Conservation (phyloP, 345 rosid species). For the Tarenaya hassleriana region DNA sequence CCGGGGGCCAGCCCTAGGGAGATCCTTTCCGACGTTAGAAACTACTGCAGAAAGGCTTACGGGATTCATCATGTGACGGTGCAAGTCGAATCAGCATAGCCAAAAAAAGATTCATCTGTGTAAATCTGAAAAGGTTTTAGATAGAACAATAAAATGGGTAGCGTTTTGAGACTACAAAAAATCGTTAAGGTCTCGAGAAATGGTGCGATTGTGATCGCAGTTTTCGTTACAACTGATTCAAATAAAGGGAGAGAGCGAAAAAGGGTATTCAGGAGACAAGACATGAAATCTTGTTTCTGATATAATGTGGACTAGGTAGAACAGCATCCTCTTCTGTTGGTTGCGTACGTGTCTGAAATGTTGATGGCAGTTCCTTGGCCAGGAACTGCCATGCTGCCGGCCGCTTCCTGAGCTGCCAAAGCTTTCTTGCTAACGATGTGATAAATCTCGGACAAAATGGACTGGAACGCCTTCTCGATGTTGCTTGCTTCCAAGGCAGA, state of each 20-base stretch:
- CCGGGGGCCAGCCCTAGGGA: constrained; percentile 42
- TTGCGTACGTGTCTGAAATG: constrained; percentile 45
- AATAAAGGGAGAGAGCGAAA: too few relatives aligned
- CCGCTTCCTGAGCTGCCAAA: constrained; percentile 59
- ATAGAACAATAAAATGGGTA: background rate
- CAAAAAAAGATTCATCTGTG: background rate
- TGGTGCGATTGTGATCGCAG: too few relatives aligned
- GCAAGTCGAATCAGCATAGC: constrained; percentile 53
- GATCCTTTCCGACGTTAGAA: constrained; percentile 40
- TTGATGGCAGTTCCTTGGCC: constrained; percentile 66
- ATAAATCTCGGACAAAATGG: constrained; percentile 55
- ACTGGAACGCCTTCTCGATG: constrained; percentile 65
- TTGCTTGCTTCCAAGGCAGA: constrained; percentile 69
- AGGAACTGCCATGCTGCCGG: constrained; percentile 39
- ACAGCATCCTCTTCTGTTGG: constrained; percentile 50
- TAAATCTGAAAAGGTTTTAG: background rate
- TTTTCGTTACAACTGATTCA: too few relatives aligned
- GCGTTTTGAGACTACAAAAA: background rate
- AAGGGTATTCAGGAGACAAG: too few relatives aligned
- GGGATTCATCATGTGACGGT: constrained; percentile 64
- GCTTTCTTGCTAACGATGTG: constrained; percentile 68
- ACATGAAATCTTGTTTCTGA: background rate
- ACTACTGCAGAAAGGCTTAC: constrained; percentile 43
- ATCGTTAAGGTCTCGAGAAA: too few relatives aligned
- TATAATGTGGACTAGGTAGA: constrained; percentile 35